Evolutionary conservation across 2,329 filamentous ascomycete species (phyloP), one percentile per base, ranked within the genome.

Genomic region (Colletotrichum sp.): DNA sequence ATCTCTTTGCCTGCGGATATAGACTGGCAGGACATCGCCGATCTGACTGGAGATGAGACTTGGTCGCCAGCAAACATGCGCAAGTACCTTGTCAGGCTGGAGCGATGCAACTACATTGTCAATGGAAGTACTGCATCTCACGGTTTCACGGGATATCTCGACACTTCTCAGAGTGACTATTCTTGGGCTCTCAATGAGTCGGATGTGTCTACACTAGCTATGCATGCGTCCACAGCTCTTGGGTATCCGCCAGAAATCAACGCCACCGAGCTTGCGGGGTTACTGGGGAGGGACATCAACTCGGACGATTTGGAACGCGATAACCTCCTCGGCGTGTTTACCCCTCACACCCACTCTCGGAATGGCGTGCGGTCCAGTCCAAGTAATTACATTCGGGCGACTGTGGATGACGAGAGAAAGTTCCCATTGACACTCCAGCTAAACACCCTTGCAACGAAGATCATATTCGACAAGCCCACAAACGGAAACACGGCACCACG

Each of bases 31-130:
- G 83, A 89, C 79, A 89, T 94, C 71, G 88, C 87, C 5, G 81
- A 83, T 15, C 79, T 92, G 30, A 94, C 92, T 6, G 91, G 91
- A 3, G 92, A 94, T 78, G 78, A 82, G 3, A 90, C 89, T 0
- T 94, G 92, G 92, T 83, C 85, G 0, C 84, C 91, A 0, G 83
- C 85, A 5, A 91, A 91, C 72, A 93, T 94, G 91, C 86, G 90
- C 76, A 84, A 88, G 77, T 30, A 60, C 0, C 26, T 60, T 21
- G 52, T 57, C 24, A 21, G 52, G 2, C 24, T 57, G 1, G 52
- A 57, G 52, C n/a, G 52, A 57, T 57, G 52, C 21, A 57, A 57
- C 21, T 57, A 57, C 15, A 1, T 57, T 26, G 52, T 57, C 52
- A 57, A 57, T 1, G 52, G 52, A n/a, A 57, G 52, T n/a, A 26